Evolutionary conservation across 78 protist genomes (phyloP).

Genomic region (Protostelium mycophagum): DNA sequence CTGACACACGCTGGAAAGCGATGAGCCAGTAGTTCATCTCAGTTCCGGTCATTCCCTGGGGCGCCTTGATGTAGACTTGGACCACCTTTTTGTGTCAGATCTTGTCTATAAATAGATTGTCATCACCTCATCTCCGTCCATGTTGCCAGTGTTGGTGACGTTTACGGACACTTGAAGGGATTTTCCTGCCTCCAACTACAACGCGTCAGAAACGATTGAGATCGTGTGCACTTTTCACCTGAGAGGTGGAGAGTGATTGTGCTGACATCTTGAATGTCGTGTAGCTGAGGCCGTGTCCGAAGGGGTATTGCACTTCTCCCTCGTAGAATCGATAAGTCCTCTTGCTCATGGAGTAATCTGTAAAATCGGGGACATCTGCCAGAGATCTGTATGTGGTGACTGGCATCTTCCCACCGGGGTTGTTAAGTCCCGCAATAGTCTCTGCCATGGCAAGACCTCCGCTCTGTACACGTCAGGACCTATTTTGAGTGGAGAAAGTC

Average conservation of each 20-base stretch:
- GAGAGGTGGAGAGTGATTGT: too few species aligned
- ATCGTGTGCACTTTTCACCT: too few species aligned
- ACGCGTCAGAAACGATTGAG: background rate
- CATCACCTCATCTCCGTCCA: background rate
- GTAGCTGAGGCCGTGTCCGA: conserved; percentile 56
- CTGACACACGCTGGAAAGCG: background rate
- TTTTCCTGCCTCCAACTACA: background rate
- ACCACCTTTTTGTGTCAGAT: background rate
- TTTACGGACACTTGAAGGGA: background rate
- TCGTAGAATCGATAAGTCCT: conserved; percentile 36
- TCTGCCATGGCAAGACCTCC: conserved; percentile 30
- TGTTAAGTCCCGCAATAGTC: conserved; percentile 8
- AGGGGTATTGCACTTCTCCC: conserved; percentile 22
- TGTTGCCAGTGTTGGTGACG: background rate
- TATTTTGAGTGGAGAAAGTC: too few species aligned
- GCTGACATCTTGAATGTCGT: conserved; percentile 24
- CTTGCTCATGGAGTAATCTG: background rate
- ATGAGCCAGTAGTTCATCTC: background rate
- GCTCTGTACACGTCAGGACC: too few species aligned
- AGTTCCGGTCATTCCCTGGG: background rate
- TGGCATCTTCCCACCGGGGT: conserved; percentile 45
- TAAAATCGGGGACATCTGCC: background rate
- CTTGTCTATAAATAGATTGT: background rate
- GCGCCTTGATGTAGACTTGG: background rate
- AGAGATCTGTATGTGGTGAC: conserved; percentile 19